These are phyloP conservation scores for Barnettozyma pratensis DNA, from an alignment of 805 yeast species.

Conservation along the genomic window DNA sequence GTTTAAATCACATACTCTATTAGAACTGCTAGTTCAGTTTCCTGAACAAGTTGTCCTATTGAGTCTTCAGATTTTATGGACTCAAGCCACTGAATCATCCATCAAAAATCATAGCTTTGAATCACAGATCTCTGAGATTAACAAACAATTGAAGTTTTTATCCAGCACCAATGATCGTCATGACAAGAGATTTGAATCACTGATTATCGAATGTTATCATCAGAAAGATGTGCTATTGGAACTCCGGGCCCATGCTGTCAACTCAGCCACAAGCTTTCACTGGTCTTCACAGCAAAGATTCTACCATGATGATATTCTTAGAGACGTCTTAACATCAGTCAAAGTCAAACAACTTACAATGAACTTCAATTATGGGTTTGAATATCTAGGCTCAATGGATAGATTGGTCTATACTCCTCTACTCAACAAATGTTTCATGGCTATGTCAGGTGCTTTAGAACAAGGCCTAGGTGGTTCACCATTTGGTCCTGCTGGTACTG, in stretches of 20 bases:
- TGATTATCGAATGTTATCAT: slow-evolving; percentile 66
- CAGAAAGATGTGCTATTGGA: slow-evolving; percentile 38
- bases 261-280: slow-evolving; percentile 19
- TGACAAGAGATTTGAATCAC: slow-evolving; percentile 50
- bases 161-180: slow-evolving; percentile 35
- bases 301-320: slow-evolving; percentile 13
- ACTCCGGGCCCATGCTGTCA: slow-evolving; percentile 14
- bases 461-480: slow-evolving; percentile 84
- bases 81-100: slow-evolving; percentile 35
- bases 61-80: slow-evolving; percentile 54
- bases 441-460: slow-evolving; percentile 70
- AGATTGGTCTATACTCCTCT: slow-evolving; percentile 74
- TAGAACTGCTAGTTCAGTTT: slow-evolving; percentile 31
- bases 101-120: slow-evolving; percentile 11
- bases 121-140: slow-evolving; percentile 21
- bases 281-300: slow-evolving; percentile 56
- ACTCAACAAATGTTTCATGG: slow-evolving; percentile 53
- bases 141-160: not conserved
- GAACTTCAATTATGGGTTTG: slow-evolving; percentile 64
- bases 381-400: slow-evolving; percentile 72
- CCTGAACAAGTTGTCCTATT: slow-evolving; percentile 58
- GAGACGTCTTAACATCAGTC: slow-evolving; percentile 32
- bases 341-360: slow-evolving; percentile 49
- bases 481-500: slow-evolving; percentile 97
- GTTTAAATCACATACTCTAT: slow-evolving; percentile 17